phyloP scores from a whole-genome alignment of 768 basidiomycete genomes.

The Hericium rajendrae region DNA sequence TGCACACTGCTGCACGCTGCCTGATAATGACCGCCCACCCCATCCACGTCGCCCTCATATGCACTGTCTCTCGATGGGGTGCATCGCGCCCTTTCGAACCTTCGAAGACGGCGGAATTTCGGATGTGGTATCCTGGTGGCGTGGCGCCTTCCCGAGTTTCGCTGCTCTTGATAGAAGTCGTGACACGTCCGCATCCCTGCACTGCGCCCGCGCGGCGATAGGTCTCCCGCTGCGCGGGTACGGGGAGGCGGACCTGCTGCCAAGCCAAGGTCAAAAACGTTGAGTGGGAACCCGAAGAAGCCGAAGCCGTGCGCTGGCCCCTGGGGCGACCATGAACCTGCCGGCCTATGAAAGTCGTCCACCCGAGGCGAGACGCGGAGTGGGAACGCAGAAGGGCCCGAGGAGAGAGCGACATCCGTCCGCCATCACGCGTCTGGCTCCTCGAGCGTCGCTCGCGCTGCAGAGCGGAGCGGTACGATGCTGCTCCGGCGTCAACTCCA shows the following conservation, averaged over 20 bases:
- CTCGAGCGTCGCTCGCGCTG: background rate
- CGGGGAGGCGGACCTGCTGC: background rate
- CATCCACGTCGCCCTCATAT: background rate
- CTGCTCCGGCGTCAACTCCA: background rate
- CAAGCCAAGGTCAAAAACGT: background rate
- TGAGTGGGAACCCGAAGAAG: background rate
- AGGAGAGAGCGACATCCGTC: slow-evolving; percentile 1
- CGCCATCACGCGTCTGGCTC: background rate
- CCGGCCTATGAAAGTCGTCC: background rate
- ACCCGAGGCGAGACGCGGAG: background rate
- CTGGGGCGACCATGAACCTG: background rate
- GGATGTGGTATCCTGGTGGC: background rate
- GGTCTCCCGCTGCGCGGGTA: background rate
- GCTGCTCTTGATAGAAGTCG: background rate
- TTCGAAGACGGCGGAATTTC: background rate
- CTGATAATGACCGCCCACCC: background rate
- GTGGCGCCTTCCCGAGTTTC: background rate
- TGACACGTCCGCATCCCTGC: background rate
- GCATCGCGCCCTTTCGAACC: background rate
- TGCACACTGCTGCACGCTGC: background rate
- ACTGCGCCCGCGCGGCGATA: background rate
- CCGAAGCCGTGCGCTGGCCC: background rate
- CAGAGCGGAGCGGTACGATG: background rate
- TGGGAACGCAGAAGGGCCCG: slow-evolving; percentile 3
- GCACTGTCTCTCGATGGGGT: too few relatives aligned